Conservation (phyloP, 2,329 filamentous ascomycete genomes). For the Colletotrichum spinosum region DNA sequence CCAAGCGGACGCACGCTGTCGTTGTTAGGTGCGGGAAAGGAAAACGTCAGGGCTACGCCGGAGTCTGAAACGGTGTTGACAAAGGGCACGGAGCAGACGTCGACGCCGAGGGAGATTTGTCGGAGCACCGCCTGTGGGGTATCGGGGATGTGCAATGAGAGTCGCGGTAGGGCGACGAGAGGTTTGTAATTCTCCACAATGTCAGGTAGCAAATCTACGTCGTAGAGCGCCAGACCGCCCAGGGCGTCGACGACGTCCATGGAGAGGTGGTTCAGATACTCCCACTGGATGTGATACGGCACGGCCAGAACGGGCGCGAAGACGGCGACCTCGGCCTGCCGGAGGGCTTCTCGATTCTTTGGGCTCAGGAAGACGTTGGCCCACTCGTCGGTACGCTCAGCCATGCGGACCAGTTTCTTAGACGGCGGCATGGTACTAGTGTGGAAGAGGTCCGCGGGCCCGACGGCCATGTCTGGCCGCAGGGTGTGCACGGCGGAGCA, state of each 20-base stretch:
- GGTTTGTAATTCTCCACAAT: slow-evolving; percentile 66
- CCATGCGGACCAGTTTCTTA: slow-evolving; percentile 86
- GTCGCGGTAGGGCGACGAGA: slow-evolving; percentile 73
- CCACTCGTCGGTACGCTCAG: slow-evolving; percentile 87
- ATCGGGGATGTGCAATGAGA: slow-evolving; percentile 77
- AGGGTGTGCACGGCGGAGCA: slow-evolving; percentile 72
- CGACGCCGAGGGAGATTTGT: slow-evolving; percentile 81
- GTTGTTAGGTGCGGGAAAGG: slow-evolving; percentile 63
- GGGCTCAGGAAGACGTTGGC: slow-evolving; percentile 73
- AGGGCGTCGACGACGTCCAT: slow-evolving; percentile 70
- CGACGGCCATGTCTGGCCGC: slow-evolving; percentile 83
- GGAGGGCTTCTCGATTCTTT: slow-evolving; percentile 47
- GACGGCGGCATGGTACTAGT: slow-evolving; percentile 64
- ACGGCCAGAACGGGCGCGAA: slow-evolving; percentile 81
- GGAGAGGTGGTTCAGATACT: slow-evolving; percentile 80
- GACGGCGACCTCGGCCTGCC: slow-evolving; percentile 53
- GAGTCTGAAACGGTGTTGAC: slow-evolving; percentile 80
- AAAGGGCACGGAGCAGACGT: slow-evolving; percentile 84
- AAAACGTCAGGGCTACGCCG: slow-evolving; percentile 85
- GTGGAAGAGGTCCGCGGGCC: slow-evolving; percentile 76
- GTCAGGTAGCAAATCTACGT: slow-evolving; percentile 75
- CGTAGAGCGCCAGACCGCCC: slow-evolving; percentile 82
- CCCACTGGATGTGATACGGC: slow-evolving; percentile 78
- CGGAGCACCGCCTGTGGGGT: slow-evolving; percentile 83
- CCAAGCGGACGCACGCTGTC: slow-evolving; percentile 67